These are phyloP conservation scores for Globisporangium lucens DNA, from an alignment of 352 stramenopile species.

Conservation along the genomic window DNA sequence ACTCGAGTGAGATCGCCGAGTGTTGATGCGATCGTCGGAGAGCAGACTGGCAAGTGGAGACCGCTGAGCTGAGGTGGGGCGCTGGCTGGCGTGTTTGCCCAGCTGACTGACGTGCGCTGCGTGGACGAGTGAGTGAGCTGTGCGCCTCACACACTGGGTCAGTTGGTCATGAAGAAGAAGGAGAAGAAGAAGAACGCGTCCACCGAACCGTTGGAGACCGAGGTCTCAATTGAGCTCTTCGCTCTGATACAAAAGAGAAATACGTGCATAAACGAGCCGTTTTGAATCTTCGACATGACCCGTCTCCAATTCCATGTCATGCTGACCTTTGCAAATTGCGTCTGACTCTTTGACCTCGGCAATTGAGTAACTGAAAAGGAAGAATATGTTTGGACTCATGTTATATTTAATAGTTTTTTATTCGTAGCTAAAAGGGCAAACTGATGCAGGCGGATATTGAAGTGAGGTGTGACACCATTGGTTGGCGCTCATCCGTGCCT, in stretches of 20 bases:
- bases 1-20: not conserved
- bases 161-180: not conserved
- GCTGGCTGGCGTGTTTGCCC: not conserved
- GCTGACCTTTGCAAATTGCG: not conserved
- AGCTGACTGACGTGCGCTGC: not conserved
- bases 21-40: not conserved
- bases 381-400: rapidly evolving
- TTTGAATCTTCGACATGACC: slow-evolving; percentile 16
- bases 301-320: not conserved
- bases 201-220: not conserved
- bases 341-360: not conserved
- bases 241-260: not conserved
- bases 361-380: not conserved
- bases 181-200: too few relatives aligned
- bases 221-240: not conserved
- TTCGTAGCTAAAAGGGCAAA: not conserved
- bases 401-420: not conserved
- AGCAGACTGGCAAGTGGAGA: not conserved
- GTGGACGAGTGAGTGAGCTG: not conserved
- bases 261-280: slow-evolving; percentile 3
- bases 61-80: not conserved
- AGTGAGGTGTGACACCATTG: not conserved
- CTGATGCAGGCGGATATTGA: not conserved
- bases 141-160: not conserved
- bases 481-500: not conserved